phyloP scores from a whole-genome alignment of 2,329 filamentous ascomycete species.

The Calonectria hongkongensis region DNA sequence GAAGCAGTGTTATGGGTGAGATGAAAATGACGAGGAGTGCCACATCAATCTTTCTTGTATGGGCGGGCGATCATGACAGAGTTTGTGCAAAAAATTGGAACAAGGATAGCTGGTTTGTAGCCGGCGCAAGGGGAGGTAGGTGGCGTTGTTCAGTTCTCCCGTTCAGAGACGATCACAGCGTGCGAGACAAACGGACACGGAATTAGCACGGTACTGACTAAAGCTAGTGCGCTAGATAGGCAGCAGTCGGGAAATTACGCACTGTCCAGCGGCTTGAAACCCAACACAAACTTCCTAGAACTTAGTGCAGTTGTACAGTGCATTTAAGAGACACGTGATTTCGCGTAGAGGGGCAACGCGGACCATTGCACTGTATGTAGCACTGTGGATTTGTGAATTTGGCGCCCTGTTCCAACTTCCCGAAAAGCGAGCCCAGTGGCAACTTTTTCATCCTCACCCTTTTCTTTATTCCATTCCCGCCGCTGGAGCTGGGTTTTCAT shows the following conservation, averaged over 20 bases:
- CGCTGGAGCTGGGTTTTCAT: conserved; percentile 7
- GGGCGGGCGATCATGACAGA: conserved; percentile 12
- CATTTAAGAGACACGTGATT: conserved; percentile 55
- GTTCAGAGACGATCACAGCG: conserved; percentile 48
- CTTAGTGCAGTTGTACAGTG: conserved; percentile 39
- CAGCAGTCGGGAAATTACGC: conserved; percentile 1
- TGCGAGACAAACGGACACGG: conserved; percentile 44
- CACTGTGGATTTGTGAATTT: conserved; percentile 55
- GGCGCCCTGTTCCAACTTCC: conserved; percentile 44
- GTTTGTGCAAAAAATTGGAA: conserved; percentile 21
- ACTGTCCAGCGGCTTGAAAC: conserved; percentile 35
- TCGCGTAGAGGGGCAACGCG: conserved; percentile 58
- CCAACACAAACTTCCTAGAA: background rate
- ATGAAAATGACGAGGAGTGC: background rate
- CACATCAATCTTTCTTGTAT: background rate
- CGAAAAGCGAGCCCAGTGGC: conserved; percentile 54
- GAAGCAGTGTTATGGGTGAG: background rate
- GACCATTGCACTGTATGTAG: conserved; percentile 43
- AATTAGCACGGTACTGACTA: conserved; percentile 60
- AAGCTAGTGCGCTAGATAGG: conserved; percentile 5
- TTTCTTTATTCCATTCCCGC: conserved; percentile 29
- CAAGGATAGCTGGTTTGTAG: conserved; percentile 36
- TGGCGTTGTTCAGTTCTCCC: conserved; percentile 47
- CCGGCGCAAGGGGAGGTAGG: conserved; percentile 49
- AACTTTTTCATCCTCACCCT: conserved; percentile 47